Base-by-base conservation (phyloP, 2,329 filamentous ascomycete species). In the Monosporascus sp. region DNA sequence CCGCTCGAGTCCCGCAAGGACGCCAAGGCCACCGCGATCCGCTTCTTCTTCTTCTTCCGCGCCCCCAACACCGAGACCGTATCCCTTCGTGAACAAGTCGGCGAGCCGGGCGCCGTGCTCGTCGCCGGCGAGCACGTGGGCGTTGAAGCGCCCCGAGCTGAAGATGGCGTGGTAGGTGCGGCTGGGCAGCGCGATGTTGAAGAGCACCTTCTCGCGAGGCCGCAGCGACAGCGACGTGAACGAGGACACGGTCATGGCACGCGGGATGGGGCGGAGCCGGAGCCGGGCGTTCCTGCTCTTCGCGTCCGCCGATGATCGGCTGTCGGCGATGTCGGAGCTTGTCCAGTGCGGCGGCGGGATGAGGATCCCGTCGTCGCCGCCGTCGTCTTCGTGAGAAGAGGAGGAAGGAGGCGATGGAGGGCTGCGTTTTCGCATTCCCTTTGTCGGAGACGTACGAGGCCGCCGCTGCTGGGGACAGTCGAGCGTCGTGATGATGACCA, bases 241-340 rank as follows among this genome's bases (percentile, higher is more conserved):
- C 2, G 80, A 83, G 7, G 81, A 83, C 72, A 83, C 80, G 35
- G 81, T 83, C 75, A 84, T 80, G 48, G 75, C 81, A 35, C 76
- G 72, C 6, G 65, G 75, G 63, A 41, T 61, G 51, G 55, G 66
- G 22, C 35, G 64, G 57, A 57, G 52, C 38, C 56, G 45, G 6
- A 54, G 35, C 11, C 45, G 18, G 49, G 49, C 35, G 52, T 49
- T 14, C 31, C 50, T 17, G 43, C 54, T 39, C 36, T 47, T 48
- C 24, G 52, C 37, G 43, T 49, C 31, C 11, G 24, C 17, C n/a
- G 31, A 31, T 2, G 35, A 9, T 7, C 15, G 31, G 36, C 43
- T 46, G 43, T 46, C 43, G 11, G 25, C 14, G 24, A 49, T 3
- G 35, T 49, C 51, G 7, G 45, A 9, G 5, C 20, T 15, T 14